Conservation (phyloP, 1,139 yeast genomes). For the Zhuliangozyma parablackwelliae region DNA sequence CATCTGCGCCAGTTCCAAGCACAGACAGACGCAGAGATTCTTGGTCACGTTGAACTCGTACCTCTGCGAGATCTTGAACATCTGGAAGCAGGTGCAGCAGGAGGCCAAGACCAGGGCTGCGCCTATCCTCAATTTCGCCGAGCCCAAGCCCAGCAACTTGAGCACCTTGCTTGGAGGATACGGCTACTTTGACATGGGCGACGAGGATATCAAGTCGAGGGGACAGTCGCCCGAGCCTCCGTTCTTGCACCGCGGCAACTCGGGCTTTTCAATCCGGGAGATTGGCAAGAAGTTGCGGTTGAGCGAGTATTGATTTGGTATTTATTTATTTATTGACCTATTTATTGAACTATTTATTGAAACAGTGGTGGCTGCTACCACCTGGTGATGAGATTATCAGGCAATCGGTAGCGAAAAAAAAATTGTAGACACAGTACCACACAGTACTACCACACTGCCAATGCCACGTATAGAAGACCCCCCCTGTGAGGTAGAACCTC, state of each 20-base stretch:
- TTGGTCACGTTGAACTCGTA: slow-evolving; percentile 70
- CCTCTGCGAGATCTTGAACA: slow-evolving; percentile 56
- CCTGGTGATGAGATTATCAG: too few relatives aligned
- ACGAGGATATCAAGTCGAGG: slow-evolving; percentile 62
- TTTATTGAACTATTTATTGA: slow-evolving; percentile 5
- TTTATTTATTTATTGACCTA: slow-evolving; percentile 8
- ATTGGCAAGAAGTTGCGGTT: slow-evolving; percentile 70
- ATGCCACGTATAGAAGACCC: too few relatives aligned
- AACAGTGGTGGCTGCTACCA: too few relatives aligned
- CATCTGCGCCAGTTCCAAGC: slow-evolving; percentile 84
- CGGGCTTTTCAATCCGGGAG: slow-evolving; percentile 53
- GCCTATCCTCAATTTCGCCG: neutral
- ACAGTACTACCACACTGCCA: too few relatives aligned
- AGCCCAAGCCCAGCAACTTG: slow-evolving; percentile 18
- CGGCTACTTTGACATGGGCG: slow-evolving; percentile 74
- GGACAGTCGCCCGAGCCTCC: slow-evolving; percentile 71
- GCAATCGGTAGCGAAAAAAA: too few relatives aligned
- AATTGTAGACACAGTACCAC: too few relatives aligned
- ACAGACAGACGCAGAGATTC: slow-evolving; percentile 82
- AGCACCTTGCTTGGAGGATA: slow-evolving; percentile 71
- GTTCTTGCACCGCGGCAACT: slow-evolving; percentile 37
- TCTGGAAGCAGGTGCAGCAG: slow-evolving; percentile 42
- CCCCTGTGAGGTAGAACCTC: slow-evolving; percentile 5
- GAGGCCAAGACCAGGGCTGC: slow-evolving; percentile 2
- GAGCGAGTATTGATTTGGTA: slow-evolving; percentile 57